These are phyloP conservation scores for Pisolithus tinctorius DNA, from an alignment of 768 basidiomycete species.

Conservation along the genomic window DNA sequence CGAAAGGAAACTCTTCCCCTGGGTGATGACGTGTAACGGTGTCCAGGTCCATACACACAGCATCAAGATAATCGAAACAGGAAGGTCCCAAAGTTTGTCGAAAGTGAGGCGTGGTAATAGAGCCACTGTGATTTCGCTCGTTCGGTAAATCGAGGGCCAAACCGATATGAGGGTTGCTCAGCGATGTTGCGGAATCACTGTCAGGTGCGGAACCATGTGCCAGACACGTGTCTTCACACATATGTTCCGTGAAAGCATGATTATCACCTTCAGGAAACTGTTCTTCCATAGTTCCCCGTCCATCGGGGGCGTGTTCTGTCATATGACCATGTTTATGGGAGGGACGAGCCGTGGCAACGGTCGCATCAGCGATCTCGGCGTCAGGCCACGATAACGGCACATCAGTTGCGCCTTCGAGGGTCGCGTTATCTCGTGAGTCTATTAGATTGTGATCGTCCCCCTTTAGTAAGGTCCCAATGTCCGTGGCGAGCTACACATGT, in stretches of 20 bases:
- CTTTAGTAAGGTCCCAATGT: constrained; percentile 5
- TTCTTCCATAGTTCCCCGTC: constrained; percentile 6
- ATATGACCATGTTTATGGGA: constrained; percentile 1
- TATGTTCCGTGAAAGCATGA: constrained; percentile 6
- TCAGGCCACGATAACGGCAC: constrained; percentile 9
- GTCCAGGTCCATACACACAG: constrained; percentile 7
- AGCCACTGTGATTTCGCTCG: background rate
- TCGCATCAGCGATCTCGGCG: constrained; percentile 7
- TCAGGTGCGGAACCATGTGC: background rate
- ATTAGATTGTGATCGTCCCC: constrained; percentile 22
- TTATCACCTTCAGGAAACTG: constrained; percentile 9
- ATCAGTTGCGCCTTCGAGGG: constrained; percentile 1
- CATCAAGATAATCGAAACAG: constrained; percentile 12
- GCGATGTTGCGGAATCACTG: constrained; percentile 8
- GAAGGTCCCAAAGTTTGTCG: constrained; percentile 8
- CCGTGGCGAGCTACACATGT: constrained; percentile 13
- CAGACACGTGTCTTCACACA: constrained; percentile 3
- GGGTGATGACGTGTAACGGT: constrained; percentile 3
- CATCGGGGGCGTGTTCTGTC: constrained; percentile 11
- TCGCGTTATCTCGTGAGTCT: constrained; percentile 5
- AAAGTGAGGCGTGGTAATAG: constrained; percentile 11
- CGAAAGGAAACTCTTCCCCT: constrained; percentile 9
- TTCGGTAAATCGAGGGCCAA: constrained; percentile 8
- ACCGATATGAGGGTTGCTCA: constrained; percentile 22
- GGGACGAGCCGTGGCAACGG: background rate